Evolutionary conservation across 768 basidiomycete genomes (phyloP).

Genomic region (Calocybe indica): DNA sequence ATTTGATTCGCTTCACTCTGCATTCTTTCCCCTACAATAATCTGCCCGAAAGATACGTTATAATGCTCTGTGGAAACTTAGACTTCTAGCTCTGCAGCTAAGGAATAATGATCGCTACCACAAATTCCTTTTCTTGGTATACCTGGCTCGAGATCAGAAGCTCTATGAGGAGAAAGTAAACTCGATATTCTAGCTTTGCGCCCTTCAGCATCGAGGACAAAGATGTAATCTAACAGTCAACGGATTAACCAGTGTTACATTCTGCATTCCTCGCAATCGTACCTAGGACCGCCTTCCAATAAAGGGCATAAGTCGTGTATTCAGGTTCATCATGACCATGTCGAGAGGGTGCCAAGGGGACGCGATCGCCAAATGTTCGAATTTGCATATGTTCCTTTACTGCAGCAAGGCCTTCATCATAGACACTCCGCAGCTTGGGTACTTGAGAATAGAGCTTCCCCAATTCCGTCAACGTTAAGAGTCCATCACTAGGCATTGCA

Average conservation of each 20-base stretch:
- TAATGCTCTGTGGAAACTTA: constrained; percentile 5
- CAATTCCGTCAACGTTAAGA: constrained; percentile 59
- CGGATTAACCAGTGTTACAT: neutral
- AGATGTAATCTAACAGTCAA: constrained; percentile 76
- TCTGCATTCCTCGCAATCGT: constrained; percentile 10
- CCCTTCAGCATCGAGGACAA: constrained; percentile 50
- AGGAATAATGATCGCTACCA: constrained; percentile 83
- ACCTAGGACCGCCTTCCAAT: constrained; percentile 83
- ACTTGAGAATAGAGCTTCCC: constrained; percentile 33
- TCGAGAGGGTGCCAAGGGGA: constrained; percentile 28
- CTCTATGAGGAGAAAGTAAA: constrained; percentile 57
- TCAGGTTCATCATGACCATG: constrained; percentile 68
- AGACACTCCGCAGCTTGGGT: constrained; percentile 54
- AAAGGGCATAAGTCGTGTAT: constrained; percentile 87
- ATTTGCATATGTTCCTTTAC: constrained; percentile 1
- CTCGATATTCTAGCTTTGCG: constrained; percentile 33
- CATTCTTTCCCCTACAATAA: neutral
- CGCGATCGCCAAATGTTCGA: constrained; percentile 48
- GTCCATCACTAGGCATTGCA: constrained; percentile 56
- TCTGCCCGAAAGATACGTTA: neutral
- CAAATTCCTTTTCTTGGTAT: constrained; percentile 76
- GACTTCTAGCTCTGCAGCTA: constrained; percentile 59
- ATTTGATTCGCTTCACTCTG: neutral
- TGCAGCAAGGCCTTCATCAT: constrained; percentile 47
- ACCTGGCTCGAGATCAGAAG: constrained; percentile 58